Conservation (phyloP, 148 eudicot genomes). For the Vaccinium darrowii region DNA sequence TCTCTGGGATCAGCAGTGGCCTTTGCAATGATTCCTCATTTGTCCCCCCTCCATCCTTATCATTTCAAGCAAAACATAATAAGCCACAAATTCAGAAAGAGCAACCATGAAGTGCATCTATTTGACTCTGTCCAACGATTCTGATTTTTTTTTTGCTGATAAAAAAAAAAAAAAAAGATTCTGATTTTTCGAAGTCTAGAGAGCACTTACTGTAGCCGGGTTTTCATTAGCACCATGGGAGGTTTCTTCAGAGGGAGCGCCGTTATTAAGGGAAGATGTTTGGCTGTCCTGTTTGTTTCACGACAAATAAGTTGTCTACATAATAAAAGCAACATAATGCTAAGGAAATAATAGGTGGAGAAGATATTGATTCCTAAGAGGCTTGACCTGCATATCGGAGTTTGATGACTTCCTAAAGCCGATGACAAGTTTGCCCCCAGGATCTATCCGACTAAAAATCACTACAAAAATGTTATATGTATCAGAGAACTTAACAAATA, state of each 20-base stretch:
- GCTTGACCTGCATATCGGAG: slow-evolving; percentile 66
- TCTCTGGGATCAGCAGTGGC: slow-evolving; percentile 41
- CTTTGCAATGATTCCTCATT: slow-evolving; percentile 46
- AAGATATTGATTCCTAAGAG: slow-evolving; percentile 11
- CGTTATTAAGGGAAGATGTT: slow-evolving; percentile 40
- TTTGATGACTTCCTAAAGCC: slow-evolving; percentile 79
- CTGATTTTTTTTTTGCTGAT: background rate
- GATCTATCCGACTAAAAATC: slow-evolving; percentile 87
- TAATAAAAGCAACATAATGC: background rate
- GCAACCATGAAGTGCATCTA: slow-evolving; percentile 20
- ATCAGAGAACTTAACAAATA: background rate
- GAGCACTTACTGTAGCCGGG: slow-evolving; percentile 40
- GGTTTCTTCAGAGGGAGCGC: slow-evolving; percentile 48
- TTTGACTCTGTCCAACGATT: slow-evolving; percentile 20
- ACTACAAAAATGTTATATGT: slow-evolving; percentile 37
- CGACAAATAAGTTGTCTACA: background rate
- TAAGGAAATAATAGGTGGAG: background rate
- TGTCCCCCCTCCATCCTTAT: slow-evolving; percentile 44
- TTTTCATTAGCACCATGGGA: slow-evolving; percentile 44
- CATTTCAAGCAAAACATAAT: slow-evolving; percentile 33
- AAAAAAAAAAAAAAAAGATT: background rate
- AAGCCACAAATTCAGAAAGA: slow-evolving; percentile 26
- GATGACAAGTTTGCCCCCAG: slow-evolving; percentile 87
- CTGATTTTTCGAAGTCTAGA: slow-evolving; percentile 17
- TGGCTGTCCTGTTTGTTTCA: slow-evolving; percentile 53